Conservation (phyloP, 1,284 basidiomycete species). For the Tranzscheliella williamsii region DNA sequence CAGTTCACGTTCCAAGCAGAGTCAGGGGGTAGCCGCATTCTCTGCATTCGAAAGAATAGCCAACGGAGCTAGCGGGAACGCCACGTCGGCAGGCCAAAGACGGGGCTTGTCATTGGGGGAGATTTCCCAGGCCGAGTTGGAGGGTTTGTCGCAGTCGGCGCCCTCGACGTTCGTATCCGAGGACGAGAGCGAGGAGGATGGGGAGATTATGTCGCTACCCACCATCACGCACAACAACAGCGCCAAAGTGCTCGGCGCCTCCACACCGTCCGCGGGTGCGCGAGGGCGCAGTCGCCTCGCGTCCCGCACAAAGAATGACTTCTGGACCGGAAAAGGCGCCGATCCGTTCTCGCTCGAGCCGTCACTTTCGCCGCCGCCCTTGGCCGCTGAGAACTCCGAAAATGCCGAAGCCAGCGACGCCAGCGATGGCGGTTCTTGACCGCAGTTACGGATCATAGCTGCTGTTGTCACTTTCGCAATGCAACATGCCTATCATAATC, state of each 20-base stretch:
- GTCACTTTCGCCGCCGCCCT: slow-evolving; percentile 19
- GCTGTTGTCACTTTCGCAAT: too few species aligned
- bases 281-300: slow-evolving; percentile 20
- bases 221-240: slow-evolving; percentile 15
- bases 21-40: neutral
- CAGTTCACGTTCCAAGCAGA: neutral
- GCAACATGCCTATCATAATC: too few species aligned
- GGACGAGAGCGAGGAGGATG: slow-evolving; percentile 21
- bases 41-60: neutral
- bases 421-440: too few species aligned
- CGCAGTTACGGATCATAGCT: too few species aligned
- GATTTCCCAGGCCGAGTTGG: slow-evolving; percentile 27
- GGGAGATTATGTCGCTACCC: slow-evolving; percentile 8
- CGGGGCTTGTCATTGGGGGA: slow-evolving; percentile 4
- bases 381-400: neutral
- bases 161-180: slow-evolving; percentile 35
- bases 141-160: slow-evolving; percentile 33
- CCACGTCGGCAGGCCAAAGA: slow-evolving; percentile 4
- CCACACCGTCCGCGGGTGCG: neutral
- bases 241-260: slow-evolving; percentile 1
- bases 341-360: slow-evolving; percentile 5
- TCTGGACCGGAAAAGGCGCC: slow-evolving; percentile 31
- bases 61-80: slow-evolving; percentile 1
- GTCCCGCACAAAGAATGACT: slow-evolving; percentile 34
- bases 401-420: too few species aligned